Conservation (phyloP, 441 rosid genomes). For the Theobroma grandiflorum region DNA sequence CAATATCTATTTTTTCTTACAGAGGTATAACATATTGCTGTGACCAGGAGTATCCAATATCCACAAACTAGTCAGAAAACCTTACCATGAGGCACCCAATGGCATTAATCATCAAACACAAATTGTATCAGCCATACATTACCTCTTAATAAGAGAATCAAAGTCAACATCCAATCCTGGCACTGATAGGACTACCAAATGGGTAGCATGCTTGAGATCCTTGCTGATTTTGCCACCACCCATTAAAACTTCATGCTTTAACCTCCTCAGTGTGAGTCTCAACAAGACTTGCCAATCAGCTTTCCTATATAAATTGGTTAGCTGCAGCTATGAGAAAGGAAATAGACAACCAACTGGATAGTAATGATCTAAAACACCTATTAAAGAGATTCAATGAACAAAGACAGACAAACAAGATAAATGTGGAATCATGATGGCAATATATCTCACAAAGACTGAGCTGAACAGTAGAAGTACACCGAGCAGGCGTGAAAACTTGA, state of each 20-base stretch:
- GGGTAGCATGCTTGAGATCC: slow-evolving; percentile 71
- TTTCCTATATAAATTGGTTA: slow-evolving; percentile 48
- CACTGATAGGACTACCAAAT: slow-evolving; percentile 66
- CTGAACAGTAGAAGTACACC: slow-evolving; percentile 55
- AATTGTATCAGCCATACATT: slow-evolving; percentile 20
- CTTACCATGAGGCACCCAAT: slow-evolving; percentile 8
- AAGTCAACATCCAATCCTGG: slow-evolving; percentile 61
- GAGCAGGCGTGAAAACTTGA: slow-evolving; percentile 71
- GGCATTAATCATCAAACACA: slow-evolving; percentile 18
- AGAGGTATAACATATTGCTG: neutral
- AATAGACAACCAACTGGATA: slow-evolving; percentile 27
- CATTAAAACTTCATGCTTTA: slow-evolving; percentile 76
- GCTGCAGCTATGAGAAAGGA: slow-evolving; percentile 23
- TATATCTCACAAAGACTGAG: slow-evolving; percentile 58
- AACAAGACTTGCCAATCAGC: slow-evolving; percentile 62
- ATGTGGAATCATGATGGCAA: slow-evolving; percentile 18
- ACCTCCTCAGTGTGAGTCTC: slow-evolving; percentile 68
- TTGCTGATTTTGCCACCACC: slow-evolving; percentile 81
- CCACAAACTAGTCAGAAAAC: neutral
- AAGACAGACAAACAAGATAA: slow-evolving; percentile 21
- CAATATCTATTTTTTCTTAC: neutral
- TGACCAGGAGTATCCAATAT: neutral
- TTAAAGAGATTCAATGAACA: neutral
- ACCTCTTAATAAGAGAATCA: slow-evolving; percentile 58
- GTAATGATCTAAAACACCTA: slow-evolving; percentile 19